Evolutionary conservation across 1,284 basidiomycete species (phyloP).

Genomic region (Hypsizygus ulmarius): DNA sequence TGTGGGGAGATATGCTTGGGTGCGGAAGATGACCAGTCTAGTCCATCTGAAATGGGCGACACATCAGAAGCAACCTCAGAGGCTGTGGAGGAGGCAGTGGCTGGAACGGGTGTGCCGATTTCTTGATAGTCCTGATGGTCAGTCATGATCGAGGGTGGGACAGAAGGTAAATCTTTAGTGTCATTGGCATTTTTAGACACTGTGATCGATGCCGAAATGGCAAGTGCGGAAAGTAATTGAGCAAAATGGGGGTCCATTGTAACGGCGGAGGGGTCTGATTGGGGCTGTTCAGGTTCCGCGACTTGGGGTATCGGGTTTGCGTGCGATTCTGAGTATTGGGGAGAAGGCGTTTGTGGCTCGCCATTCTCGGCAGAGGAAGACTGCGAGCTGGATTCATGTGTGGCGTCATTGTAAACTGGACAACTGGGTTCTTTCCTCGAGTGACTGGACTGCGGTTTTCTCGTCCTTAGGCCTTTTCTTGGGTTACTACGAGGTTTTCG

Average conservation of each 20-base stretch:
- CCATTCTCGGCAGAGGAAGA: constrained; percentile 59
- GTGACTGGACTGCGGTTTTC: constrained; percentile 24
- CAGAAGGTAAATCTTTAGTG: background rate
- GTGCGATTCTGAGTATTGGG: constrained; percentile 39
- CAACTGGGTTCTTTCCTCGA: constrained; percentile 19
- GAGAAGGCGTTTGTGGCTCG: constrained; percentile 63
- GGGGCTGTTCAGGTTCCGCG: constrained; percentile 16
- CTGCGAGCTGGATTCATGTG: constrained; percentile 65
- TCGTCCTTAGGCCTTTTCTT: constrained; percentile 29
- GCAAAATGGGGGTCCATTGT: constrained; percentile 68
- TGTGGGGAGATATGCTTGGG: too few relatives aligned
- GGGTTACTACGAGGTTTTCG: constrained; percentile 41
- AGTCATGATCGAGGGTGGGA: constrained; percentile 1
- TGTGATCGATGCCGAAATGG: constrained; percentile 51
- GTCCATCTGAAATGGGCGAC: constrained; percentile 1
- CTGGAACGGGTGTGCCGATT: constrained; percentile 21
- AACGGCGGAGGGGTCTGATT: constrained; percentile 14
- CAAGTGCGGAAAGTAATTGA: constrained; percentile 59
- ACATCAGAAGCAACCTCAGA: constrained; percentile 3
- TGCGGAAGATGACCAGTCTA: constrained; percentile 29
- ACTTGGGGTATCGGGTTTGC: constrained; percentile 24
- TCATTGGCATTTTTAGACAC: constrained; percentile 18
- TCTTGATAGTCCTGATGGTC: background rate
- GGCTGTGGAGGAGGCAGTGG: constrained; percentile 19
- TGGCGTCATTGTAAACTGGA: constrained; percentile 27